Evolutionary conservation across 2,329 filamentous ascomycete genomes (phyloP).

Genomic region (Penicillium sp.): DNA sequence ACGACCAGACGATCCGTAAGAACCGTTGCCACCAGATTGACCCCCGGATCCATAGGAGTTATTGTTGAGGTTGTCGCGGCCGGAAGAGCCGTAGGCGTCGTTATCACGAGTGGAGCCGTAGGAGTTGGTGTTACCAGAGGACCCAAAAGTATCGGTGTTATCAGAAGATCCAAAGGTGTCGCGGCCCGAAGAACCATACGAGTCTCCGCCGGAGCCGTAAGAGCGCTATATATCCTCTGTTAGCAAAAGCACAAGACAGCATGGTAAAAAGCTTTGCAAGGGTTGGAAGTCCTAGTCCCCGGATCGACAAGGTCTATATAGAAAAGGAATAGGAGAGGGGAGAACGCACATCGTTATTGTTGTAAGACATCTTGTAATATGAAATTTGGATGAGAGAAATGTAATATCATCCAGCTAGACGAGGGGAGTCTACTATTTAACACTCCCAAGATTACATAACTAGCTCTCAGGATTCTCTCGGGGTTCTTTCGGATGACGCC

Average conservation of each 20-base stretch:
- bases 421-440: conserved; percentile 1
- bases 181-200: conserved; percentile 1
- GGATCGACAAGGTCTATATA: background rate
- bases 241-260: background rate
- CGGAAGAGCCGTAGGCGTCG: background rate
- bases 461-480: background rate
- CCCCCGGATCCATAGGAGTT: background rate
- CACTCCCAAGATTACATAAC: background rate
- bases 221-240: background rate
- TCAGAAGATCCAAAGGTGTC: conserved; percentile 1
- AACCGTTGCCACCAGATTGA: background rate
- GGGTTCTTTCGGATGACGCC: background rate
- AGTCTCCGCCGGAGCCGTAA: background rate
- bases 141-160: background rate
- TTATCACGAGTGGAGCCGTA: background rate
- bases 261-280: background rate
- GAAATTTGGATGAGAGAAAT: background rate
- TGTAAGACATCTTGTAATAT: conserved; percentile 4
- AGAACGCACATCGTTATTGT: conserved; percentile 3
- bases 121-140: background rate
- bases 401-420: background rate
- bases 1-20: background rate
- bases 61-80: background rate
- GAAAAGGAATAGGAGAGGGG: background rate
- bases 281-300: background rate